Conservation (phyloP, 306 rosid genomes). For the Benincasa hispida region DNA sequence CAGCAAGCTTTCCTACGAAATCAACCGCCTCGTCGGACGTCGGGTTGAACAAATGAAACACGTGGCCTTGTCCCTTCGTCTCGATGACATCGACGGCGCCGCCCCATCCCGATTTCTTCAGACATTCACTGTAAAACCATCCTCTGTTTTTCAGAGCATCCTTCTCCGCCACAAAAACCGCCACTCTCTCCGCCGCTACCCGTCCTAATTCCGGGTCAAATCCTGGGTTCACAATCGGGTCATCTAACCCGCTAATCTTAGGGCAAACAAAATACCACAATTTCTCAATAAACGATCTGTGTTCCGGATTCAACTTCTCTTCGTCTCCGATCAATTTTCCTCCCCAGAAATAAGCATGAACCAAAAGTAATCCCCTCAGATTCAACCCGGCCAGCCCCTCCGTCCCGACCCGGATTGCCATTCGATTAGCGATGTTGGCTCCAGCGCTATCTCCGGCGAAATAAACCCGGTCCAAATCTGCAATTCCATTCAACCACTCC, state of each 20-base stretch:
- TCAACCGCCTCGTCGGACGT: slow-evolving; percentile 16
- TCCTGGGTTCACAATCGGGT: slow-evolving; percentile 45
- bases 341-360: slow-evolving; percentile 66
- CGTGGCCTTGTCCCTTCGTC: slow-evolving; percentile 35
- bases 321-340: slow-evolving; percentile 31
- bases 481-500: slow-evolving; percentile 37
- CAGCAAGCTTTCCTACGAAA: slow-evolving; percentile 21
- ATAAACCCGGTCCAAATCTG: slow-evolving; percentile 32
- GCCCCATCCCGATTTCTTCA: slow-evolving; percentile 35
- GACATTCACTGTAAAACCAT: slow-evolving; percentile 24
- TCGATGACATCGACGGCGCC: slow-evolving; percentile 40
- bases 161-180: slow-evolving; percentile 51
- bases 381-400: slow-evolving; percentile 29
- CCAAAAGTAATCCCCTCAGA: slow-evolving; percentile 28
- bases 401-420: slow-evolving; percentile 31
- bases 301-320: background rate
- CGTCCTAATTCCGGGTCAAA: slow-evolving; percentile 39
- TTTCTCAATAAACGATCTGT: background rate
- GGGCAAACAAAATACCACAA: slow-evolving; percentile 48
- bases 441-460: slow-evolving; percentile 73
- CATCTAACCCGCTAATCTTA: slow-evolving; percentile 29
- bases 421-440: slow-evolving; percentile 39
- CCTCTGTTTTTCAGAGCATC: slow-evolving; percentile 46
- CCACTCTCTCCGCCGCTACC: slow-evolving; percentile 32
- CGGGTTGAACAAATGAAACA: slow-evolving; percentile 43